These are phyloP conservation scores for Cercospora sp. DNA, from an alignment of 2,329 filamentous ascomycete species.

Conservation along the genomic window DNA sequence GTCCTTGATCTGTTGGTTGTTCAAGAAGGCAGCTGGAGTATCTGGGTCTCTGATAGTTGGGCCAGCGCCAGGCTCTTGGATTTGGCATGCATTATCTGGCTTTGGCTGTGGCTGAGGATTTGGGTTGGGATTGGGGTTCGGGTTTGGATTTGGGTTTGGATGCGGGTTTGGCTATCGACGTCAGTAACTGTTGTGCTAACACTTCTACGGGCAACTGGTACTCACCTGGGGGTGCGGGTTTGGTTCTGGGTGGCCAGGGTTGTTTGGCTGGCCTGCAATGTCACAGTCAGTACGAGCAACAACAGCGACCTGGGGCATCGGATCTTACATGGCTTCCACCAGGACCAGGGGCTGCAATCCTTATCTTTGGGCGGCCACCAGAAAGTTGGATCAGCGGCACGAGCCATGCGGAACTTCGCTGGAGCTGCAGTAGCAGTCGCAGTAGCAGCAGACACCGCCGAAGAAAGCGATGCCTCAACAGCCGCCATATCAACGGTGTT, in stretches of 20 bases:
- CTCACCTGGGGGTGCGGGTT: neutral
- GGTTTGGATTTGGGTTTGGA: neutral
- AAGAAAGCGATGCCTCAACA: slow-evolving; percentile 11
- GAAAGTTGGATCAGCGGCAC: slow-evolving; percentile 16
- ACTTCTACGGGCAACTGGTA: too few species aligned
- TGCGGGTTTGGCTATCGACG: neutral
- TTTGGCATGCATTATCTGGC: neutral
- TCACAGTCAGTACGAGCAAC: neutral
- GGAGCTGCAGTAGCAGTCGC: slow-evolving; percentile 5
- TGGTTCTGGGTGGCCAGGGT: neutral
- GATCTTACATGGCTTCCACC: slow-evolving; percentile 2
- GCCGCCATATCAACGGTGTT: slow-evolving; percentile 11
- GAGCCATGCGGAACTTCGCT: slow-evolving; percentile 17
- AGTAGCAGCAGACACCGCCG: slow-evolving; percentile 8
- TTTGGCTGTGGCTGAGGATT: neutral
- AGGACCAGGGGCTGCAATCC: neutral
- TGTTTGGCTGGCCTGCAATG: neutral
- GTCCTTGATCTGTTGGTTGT: neutral
- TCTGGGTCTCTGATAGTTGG: neutral
- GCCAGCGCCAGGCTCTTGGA: neutral
- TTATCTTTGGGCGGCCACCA: neutral
- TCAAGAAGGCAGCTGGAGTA: slow-evolving; percentile 5
- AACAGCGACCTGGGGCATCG: neutral
- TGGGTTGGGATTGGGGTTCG: neutral
- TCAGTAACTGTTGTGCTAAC: too few species aligned